These are phyloP conservation scores for Arthrobotrys sinensis DNA, from an alignment of 2,329 filamentous ascomycete species.

Conservation along the genomic window DNA sequence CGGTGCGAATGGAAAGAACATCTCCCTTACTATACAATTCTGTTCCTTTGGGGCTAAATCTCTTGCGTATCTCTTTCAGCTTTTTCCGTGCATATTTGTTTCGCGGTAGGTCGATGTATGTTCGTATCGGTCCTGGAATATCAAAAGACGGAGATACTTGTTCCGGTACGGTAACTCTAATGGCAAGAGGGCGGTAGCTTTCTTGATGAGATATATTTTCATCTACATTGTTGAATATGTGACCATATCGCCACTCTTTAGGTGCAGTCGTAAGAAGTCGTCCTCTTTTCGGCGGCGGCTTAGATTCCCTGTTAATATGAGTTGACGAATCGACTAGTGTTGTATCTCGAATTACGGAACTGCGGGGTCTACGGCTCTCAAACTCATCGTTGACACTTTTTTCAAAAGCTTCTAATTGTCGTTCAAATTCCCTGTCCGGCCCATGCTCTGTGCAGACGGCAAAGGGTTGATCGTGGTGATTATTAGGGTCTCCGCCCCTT, in stretches of 20 bases:
- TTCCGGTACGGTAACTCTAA: no score
- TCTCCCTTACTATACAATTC: no score
- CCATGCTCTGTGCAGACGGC: slow-evolving; percentile 1
- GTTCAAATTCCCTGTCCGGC: slow-evolving; percentile 13
- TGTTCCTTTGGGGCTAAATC: no score
- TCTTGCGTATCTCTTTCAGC: no score
- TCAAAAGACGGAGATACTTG: no score
- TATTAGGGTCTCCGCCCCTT: slow-evolving; percentile 16
- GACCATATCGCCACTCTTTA: slow-evolving; percentile 6
- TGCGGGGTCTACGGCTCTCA: background rate
- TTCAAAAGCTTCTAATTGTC: slow-evolving; percentile 20
- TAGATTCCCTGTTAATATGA: no score
- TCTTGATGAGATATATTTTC: background rate
- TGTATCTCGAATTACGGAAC: background rate
- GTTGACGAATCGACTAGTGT: no score
- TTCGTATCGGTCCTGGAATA: no score
- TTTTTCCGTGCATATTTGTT: no score
- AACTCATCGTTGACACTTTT: background rate
- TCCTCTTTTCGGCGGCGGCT: background rate
- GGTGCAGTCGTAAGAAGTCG: background rate
- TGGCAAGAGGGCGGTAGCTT: background rate
- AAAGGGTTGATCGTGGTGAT: background rate
- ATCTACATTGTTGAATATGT: background rate
- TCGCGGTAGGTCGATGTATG: no score
- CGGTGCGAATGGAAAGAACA: no score